phyloP scores from a whole-genome alignment of 139 green algal species.

The Dunaliella primolecta region DNA sequence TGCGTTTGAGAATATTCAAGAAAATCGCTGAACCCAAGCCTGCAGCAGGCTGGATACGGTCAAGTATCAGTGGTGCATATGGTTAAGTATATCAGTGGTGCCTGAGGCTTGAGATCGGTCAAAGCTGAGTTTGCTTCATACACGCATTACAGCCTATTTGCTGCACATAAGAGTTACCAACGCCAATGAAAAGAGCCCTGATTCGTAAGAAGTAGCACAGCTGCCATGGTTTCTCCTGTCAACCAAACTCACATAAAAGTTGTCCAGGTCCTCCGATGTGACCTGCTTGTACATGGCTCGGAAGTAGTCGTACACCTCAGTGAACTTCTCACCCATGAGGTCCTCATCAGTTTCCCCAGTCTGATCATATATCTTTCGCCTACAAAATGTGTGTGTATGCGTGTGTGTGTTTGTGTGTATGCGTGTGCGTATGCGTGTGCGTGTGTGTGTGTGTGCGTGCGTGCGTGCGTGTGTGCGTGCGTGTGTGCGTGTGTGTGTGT shows the following conservation, averaged over 20 bases:
- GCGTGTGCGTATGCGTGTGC: not conserved
- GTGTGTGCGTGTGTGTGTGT: not conserved
- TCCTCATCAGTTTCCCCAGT: conserved; percentile 71
- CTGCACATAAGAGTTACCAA: not conserved
- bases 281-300: conserved; percentile 57
- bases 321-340: conserved; percentile 57
- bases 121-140: no score
- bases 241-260: conserved; percentile 46
- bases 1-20: no score
- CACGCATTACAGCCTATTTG: no score
- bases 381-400: conserved; percentile 27
- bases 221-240: not conserved
- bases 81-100: no score
- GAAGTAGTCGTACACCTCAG: conserved; percentile 74
- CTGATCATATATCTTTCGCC: conserved; percentile 85
- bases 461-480: not conserved
- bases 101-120: no score
- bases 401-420: not conserved
- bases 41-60: no score
- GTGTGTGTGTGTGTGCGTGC: not conserved
- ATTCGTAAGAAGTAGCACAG: not conserved
- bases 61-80: no score
- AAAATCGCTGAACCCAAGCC: no score
- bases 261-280: conserved; percentile 41
- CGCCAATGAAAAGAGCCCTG: not conserved